Percentiles rank a stretch among this genome's conserved stretches.
These are phyloP conservation scores for Beauveria australis DNA, from an alignment of 2,329 filamentous ascomycete species.

Conservation along the genomic window DNA sequence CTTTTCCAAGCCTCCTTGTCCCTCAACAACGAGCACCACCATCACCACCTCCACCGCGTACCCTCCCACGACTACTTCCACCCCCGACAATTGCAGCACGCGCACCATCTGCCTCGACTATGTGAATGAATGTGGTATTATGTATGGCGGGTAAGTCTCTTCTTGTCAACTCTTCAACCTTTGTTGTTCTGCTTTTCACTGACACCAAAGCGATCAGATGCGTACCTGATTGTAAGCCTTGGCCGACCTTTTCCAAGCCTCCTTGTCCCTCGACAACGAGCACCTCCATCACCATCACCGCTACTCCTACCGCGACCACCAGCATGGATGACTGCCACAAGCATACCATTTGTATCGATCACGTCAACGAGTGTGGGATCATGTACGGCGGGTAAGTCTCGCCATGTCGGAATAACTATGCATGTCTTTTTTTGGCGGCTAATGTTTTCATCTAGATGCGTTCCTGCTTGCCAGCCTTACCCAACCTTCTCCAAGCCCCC, in stretches of 20 bases:
- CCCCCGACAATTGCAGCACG: slow-evolving; percentile 17
- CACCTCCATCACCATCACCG: background rate
- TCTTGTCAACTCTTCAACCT: background rate
- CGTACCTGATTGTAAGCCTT: slow-evolving; percentile 18
- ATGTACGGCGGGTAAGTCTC: slow-evolving; percentile 17
- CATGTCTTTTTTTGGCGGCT: background rate
- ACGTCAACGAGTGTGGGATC: slow-evolving; percentile 19
- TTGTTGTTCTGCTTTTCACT: background rate
- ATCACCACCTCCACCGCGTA: background rate
- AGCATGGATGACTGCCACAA: background rate
- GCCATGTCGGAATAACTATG: background rate
- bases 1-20: slow-evolving; percentile 14
- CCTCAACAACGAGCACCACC: slow-evolving; percentile 9
- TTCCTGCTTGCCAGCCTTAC: slow-evolving; percentile 6
- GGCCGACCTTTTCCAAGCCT: slow-evolving; percentile 11
- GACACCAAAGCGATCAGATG: slow-evolving; percentile 12
- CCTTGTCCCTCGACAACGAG: slow-evolving; percentile 12
- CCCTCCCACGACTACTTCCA: background rate
- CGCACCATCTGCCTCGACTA: slow-evolving; percentile 19
- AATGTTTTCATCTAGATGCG: slow-evolving; percentile 14
- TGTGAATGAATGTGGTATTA: slow-evolving; percentile 19
- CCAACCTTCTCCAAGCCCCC: slow-evolving; percentile 14
- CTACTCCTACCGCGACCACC: background rate
- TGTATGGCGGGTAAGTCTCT: slow-evolving; percentile 18
- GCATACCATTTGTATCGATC: slow-evolving; percentile 16